Evolutionary conservation across 2,329 filamentous ascomycete genomes (phyloP), one percentile per base, ranked within the genome.

Genomic region (Knoxdaviesia proteae): DNA sequence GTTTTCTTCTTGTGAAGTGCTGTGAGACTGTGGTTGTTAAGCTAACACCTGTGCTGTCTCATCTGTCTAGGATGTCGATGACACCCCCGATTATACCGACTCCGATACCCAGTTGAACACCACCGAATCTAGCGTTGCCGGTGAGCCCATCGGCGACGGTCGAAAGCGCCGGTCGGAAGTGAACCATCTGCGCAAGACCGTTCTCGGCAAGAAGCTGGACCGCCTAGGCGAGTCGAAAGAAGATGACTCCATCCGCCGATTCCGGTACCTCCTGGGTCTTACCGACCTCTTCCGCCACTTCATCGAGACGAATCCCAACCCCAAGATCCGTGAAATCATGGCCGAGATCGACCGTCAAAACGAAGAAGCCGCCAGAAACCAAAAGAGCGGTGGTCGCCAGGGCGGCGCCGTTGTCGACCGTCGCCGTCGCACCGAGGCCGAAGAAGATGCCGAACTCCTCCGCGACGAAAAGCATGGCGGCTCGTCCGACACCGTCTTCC

Each of bases 271-370:
- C 1, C 72, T 98, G 9, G 92, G 92, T 31, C 68, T 98, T 42
- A 98, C 90, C 10, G 90, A 98, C 54, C 69, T 98, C 20, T 98
- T 98, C 65, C 84, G 92, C 49, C 90, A 98, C 62, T 98, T 98
- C 60, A 98, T 98, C 62, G 87, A 96, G 56, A 84, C 86, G 6
- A 98, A 94, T 55, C 88, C 87, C 5, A 87, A 98, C 55, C 88
- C 90, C 10, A 84, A 83, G 52, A 90, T 96, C 54, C 83, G 88
- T 52, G 83, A 93, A 45, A 84, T 94, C 51, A 90, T 96, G 71
- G 71, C 74, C 41, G 84, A 94, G 60, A 94, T 96, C 53, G 90
- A 98, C 60, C 79, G 84, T 39, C 87, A 94, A 57, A 92, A 96
- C 57, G 77, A 72, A 8, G 83, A 86, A 50, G 71, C 75, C 32